Percentiles rank a stretch among this genome's conserved stretches.
Evolutionary conservation across 805 yeast genomes (phyloP).

Genomic region (Yamadazyma olivae): DNA sequence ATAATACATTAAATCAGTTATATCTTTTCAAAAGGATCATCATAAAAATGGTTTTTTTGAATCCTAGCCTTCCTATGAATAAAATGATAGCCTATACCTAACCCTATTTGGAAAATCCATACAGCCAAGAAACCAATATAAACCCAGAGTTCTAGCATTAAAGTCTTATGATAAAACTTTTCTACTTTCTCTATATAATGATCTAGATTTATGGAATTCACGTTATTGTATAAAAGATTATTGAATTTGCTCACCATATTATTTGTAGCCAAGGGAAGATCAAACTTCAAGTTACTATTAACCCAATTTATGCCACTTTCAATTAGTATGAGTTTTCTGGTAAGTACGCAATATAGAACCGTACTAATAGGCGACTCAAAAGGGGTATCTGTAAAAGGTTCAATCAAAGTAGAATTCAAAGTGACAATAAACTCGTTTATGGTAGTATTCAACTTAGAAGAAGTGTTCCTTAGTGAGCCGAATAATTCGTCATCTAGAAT

Average conservation of each 20-base stretch:
- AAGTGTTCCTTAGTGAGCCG: conserved; percentile 60
- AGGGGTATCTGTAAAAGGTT: conserved; percentile 66
- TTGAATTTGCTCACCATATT: conserved; percentile 7
- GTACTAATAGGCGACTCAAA: conserved; percentile 60
- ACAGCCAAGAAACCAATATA: conserved; percentile 41
- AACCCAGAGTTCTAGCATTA: conserved; percentile 46
- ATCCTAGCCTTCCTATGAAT: too few species aligned
- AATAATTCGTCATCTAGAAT: conserved; percentile 62
- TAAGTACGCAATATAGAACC: conserved; percentile 77
- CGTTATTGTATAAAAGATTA: too few species aligned
- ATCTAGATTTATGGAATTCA: conserved; percentile 3
- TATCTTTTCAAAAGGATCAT: too few species aligned
- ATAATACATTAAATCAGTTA: too few species aligned
- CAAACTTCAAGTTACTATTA: conserved; percentile 54
- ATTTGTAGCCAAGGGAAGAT: too few species aligned
- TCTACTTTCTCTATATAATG: conserved; percentile 4
- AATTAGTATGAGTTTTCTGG: conserved; percentile 62
- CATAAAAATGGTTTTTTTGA: too few species aligned
- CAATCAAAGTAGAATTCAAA: conserved; percentile 58
- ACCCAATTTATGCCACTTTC: conserved; percentile 81
- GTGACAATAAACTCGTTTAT: conserved; percentile 51
- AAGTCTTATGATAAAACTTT: conserved; percentile 15
- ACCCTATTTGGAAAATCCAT: conserved; percentile 47
- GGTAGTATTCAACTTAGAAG: conserved; percentile 58
- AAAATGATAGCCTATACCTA: conserved; percentile 27